phyloP scores from a whole-genome alignment of 352 stramenopile genomes.

The Phytopythium mirpurense region DNA sequence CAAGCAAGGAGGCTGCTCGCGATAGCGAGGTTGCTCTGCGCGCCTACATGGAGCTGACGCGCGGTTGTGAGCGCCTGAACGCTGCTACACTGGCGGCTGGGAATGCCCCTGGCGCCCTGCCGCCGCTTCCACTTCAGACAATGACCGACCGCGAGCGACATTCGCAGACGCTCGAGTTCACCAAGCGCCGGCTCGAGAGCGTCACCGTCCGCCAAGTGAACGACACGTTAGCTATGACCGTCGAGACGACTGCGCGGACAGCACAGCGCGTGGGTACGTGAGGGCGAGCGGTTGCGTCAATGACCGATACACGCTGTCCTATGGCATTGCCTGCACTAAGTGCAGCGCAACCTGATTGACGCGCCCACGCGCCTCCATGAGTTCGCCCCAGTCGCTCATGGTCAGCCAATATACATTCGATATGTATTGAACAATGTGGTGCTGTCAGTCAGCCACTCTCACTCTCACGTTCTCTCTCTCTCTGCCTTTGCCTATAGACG shows the following conservation, averaged over 20 bases:
- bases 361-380: too few relatives aligned
- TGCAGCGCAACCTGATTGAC: too few relatives aligned
- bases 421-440: constrained; percentile 9
- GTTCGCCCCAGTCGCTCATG: too few relatives aligned
- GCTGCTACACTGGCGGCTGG: constrained; percentile 31
- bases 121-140: neutral
- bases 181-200: constrained; percentile 46
- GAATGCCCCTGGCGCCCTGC: neutral
- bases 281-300: too few relatives aligned
- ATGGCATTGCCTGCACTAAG: too few relatives aligned
- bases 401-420: too few relatives aligned
- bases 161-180: constrained; percentile 54
- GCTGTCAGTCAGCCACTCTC: too few relatives aligned
- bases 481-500: constrained; percentile 33
- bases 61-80: constrained; percentile 54
- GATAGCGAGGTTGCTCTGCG: constrained; percentile 16
- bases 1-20: constrained; percentile 2
- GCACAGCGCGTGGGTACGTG: neutral
- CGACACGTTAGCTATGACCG: neutral
- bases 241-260: constrained; percentile 15
- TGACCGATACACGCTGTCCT: too few relatives aligned
- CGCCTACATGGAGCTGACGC: constrained; percentile 37
- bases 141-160: constrained; percentile 26
- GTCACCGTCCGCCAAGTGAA: constrained; percentile 13
- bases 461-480: too few relatives aligned